Percentiles rank a stretch among this genome's conserved stretches.
Evolutionary conservation across 176 grass and related monocot genomes (phyloP).

Genomic region (Zoysia pacifica): DNA sequence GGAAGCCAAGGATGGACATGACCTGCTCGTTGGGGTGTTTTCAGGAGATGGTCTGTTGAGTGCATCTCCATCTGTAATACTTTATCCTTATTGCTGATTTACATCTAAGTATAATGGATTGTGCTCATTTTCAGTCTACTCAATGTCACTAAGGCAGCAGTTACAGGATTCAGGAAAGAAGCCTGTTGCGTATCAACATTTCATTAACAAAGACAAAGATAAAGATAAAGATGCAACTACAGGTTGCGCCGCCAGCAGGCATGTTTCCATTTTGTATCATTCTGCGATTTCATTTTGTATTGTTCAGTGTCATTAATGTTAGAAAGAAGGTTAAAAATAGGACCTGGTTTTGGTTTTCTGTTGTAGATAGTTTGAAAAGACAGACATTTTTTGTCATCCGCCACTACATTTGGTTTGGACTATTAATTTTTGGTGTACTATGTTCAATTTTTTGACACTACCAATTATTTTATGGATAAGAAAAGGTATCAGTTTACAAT

Average conservation of each 20-base stretch:
- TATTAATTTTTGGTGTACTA: too few species aligned
- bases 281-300: too few species aligned
- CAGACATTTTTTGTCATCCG: too few species aligned
- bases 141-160: conserved; percentile 94
- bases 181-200: conserved; percentile 80
- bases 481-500: too few species aligned
- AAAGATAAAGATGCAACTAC: conserved; percentile 74
- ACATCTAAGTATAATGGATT: conserved; percentile 18
- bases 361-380: too few species aligned
- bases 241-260: conserved; percentile 62
- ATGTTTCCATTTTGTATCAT: conserved; percentile 43
- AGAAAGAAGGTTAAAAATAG: too few species aligned
- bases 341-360: too few species aligned
- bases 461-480: too few species aligned
- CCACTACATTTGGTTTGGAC: too few species aligned
- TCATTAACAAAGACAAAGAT: conserved; percentile 88
- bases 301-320: too few species aligned
- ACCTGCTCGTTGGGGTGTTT: conserved; percentile 76
- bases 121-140: conserved; percentile 67
- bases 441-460: too few species aligned
- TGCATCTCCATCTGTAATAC: conserved; percentile 13
- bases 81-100: conserved; percentile 27
- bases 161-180: conserved; percentile 92
- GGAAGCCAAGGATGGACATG: conserved; percentile 86
- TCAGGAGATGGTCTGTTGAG: conserved; percentile 73